Conservation (phyloP, 2,329 filamentous ascomycete genomes). For the Macroventuria anomochaeta region DNA sequence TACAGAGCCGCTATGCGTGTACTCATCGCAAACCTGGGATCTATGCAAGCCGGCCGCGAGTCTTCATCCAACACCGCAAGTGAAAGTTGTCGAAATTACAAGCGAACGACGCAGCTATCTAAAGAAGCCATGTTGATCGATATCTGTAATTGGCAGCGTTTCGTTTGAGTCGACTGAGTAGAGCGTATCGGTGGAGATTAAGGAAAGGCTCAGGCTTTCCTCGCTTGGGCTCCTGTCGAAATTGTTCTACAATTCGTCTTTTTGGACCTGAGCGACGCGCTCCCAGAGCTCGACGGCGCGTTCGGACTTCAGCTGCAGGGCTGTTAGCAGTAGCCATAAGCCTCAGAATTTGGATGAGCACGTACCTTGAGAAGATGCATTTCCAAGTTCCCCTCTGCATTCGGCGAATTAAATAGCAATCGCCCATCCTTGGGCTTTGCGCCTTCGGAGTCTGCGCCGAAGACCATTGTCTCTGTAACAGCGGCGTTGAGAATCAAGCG, state of each 20-base stretch:
- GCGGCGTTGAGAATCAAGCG: conserved; percentile 86
- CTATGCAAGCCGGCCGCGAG: conserved; percentile 5
- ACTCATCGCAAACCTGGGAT: neutral
- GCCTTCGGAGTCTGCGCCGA: conserved; percentile 70
- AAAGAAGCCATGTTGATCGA: neutral
- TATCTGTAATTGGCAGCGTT: neutral
- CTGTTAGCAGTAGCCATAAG: conserved; percentile 12
- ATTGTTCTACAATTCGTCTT: conserved; percentile 30
- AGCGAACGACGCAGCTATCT: neutral
- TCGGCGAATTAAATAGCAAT: conserved; percentile 67
- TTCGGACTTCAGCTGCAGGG: conserved; percentile 28
- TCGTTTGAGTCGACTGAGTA: neutral
- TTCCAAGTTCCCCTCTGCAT: conserved; percentile 59
- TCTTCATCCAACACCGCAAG: neutral
- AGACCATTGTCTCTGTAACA: conserved; percentile 78
- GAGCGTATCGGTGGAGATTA: neutral
- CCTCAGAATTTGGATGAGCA: neutral
- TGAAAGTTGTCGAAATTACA: neutral
- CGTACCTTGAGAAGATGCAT: conserved; percentile 65
- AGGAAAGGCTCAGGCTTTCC: neutral
- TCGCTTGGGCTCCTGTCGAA: neutral
- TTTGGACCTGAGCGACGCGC: conserved; percentile 30
- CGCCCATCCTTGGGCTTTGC: conserved; percentile 73
- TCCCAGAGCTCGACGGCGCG: conserved; percentile 35
- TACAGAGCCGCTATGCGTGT: conserved; percentile 1